Base-by-base conservation (phyloP, 75 land plant genomes). In the Adiantum capillusveneris region DNA sequence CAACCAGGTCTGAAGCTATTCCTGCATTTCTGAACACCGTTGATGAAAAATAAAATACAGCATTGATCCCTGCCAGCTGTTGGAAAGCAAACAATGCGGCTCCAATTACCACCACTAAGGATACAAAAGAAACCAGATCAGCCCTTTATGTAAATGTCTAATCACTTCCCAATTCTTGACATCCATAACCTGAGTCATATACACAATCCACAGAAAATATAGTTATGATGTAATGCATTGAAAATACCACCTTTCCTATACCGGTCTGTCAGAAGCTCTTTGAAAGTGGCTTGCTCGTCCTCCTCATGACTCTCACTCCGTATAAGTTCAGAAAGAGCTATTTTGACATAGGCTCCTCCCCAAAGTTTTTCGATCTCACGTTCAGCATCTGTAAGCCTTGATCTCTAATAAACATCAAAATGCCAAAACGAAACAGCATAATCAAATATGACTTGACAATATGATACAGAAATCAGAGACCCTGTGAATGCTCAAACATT, bases 11-110 rank as follows among this genome's bases (percentile, higher is more conserved):
- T 36, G 95, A 76, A 44, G 94, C 75, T 39, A 92, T 75, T 16
- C 97, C 97, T 29, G 85, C 85, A 48, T 48, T 71, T 57, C 63
- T 82, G 54, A 92, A 85, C 26, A 88, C 84, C 39, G 78, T 59
- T 3, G 97, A 84, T 44, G 97, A 92, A 64, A 92, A 92, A 53
- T 88, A 88, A 65, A 92, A 88, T 11, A 92, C 78, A 37, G 95
- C 89, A 79, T 85, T 92, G 81, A 92, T 88, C 19, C 97, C 97
- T 44, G 97, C 83, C 42, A 92, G 62, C 76, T 92, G 97, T 65
- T 92, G 97, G 63, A 92, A 74, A 62, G 80, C 84, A 72, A 88
- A 92, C 29, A 92, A 60, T 44, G 77, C 71, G 26, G 86, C 75
- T 57, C 97, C 97, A 66, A 83, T 80, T 56, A 77, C 70, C 60